Conservation (phyloP, 495 filamentous ascomycete genomes). For the Xylaria castorea region DNA sequence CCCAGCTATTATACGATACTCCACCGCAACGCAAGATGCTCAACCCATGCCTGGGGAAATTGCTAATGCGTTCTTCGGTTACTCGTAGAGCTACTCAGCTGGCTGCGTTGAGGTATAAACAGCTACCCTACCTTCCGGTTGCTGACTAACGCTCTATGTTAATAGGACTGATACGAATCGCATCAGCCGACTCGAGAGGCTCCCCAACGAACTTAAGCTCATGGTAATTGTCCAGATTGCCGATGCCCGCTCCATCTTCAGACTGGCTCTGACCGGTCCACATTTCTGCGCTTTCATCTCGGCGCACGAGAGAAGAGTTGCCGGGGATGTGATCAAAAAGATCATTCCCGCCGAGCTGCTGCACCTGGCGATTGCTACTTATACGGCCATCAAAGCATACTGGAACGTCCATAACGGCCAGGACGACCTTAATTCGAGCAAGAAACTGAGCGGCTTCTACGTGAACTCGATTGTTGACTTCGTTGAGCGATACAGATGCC, state of each 20-base stretch:
- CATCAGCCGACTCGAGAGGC: neutral
- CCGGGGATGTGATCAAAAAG: neutral
- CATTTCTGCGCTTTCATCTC: neutral
- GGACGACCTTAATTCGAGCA: fast-evolving
- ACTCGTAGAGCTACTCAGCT: neutral
- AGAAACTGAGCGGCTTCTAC: neutral
- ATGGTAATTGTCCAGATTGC: neutral
- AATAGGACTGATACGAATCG: neutral
- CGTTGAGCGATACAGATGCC: neutral
- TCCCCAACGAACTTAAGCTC: slow-evolving; percentile 1
- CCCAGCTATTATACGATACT: neutral
- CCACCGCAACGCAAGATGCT: neutral
- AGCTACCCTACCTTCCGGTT: neutral
- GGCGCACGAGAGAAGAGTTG: neutral
- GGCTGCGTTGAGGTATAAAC: neutral
- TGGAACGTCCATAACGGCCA: neutral
- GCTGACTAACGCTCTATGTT: neutral
- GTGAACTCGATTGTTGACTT: neutral
- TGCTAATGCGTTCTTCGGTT: neutral
- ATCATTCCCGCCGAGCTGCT: neutral
- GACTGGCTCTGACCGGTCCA: neutral
- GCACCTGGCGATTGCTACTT: neutral
- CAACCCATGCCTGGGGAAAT: neutral
- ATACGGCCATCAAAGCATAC: neutral
- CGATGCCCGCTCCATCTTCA: neutral